Base-by-base conservation (phyloP, 176 grass and related monocot genomes). In the Eleusine indica region DNA sequence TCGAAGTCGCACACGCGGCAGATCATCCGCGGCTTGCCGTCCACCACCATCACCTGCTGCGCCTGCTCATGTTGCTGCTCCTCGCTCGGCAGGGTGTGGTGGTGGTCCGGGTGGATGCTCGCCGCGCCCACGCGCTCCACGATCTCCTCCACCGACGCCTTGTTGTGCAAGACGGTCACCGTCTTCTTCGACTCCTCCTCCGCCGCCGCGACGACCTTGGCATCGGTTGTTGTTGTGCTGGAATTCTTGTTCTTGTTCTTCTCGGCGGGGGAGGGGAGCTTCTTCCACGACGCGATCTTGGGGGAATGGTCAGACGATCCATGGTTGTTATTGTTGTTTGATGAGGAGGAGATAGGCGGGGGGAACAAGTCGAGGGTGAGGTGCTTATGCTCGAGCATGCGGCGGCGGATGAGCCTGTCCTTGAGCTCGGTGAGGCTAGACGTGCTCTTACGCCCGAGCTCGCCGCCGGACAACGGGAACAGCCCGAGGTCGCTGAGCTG, bases 1-100 rank as follows among this genome's bases (percentile, higher is more conserved):
- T 98, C 91, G 86, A 92, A 96, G 82, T 98, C 96, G 58, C 96
- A 98, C 40, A 98, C 94, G 73, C 96, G 91, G 77, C 96, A 95
- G 68, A 98, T 99, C 96, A 96, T 96, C 80, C 84, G 91, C 30
- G 68, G 89, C 70, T 86, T 93, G 0, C 84, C 93, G 63, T 89
- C 87, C 7, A 82, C 43, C 4, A 76, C 70, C 72, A 78, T 82
- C 32, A 35, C 32, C 82, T 97, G 77, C 84, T 94, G 86, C 46
- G 77, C 88, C 56, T 35, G 32, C 32, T 83, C 90, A 43, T 73
- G 83, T 65, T 44, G 79, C 0, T 43, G 74, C 2, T 68, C 76
- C 39, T 81, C 81, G 29, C 3, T 51, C 12, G 68, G 25, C 25
- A 25, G 25, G 25, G 25, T 25, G 25, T 25, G 25, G 25, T 25